Evolutionary conservation across 176 grass and related monocot species (phyloP), one percentile per base, ranked within the genome.

Genomic region (Musa schizocarpa): DNA sequence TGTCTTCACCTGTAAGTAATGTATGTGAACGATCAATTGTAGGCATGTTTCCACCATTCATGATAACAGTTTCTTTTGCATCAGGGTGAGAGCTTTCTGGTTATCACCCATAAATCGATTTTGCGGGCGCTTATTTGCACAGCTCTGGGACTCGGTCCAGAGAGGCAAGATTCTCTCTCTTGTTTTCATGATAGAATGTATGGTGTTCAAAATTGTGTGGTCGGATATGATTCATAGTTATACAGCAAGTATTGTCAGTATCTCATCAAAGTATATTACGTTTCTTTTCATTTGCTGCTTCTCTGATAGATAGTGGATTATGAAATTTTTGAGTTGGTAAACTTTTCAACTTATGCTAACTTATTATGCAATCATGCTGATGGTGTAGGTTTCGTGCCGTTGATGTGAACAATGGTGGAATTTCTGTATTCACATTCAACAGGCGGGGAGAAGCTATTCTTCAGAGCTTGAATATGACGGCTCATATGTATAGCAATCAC

Each of bases 61-160:
- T 65, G n/a, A 77, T 23, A 9, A 16, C n/a, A 23, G 49, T 19
- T 77, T 70, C 52, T 25, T 81, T 67, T 5, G 6, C 29, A 51
- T 43, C 76, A 91, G 86, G 92, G 92, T 54, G 88, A 88, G 53
- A 83, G 63, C 53, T 81, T 96, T 74, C 78, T 96, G 69, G 88
- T 91, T 52, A 80, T 96, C 69, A 87, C 92, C 21, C 92, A 95
- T 58, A 96, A 96, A 84, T 96, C 92, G 71, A 88, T 91, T 82
- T 79, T 96, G 76, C 79, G 86, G 1, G 92, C 92, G 11, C 92
- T 91, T 52, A 74, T 96, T 79, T 91, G 88, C 79, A 88, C 92
- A 27, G 88, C 88, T 24, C 69, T 96, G 13, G 92, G 83, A 65
- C 86, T 96, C 59, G 73, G 79, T 69, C 88, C 92, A 24, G 88